phyloP scores from a whole-genome alignment of 2,329 filamentous ascomycete species.

The Ophiocordyceps polyrhachis-furcata region DNA sequence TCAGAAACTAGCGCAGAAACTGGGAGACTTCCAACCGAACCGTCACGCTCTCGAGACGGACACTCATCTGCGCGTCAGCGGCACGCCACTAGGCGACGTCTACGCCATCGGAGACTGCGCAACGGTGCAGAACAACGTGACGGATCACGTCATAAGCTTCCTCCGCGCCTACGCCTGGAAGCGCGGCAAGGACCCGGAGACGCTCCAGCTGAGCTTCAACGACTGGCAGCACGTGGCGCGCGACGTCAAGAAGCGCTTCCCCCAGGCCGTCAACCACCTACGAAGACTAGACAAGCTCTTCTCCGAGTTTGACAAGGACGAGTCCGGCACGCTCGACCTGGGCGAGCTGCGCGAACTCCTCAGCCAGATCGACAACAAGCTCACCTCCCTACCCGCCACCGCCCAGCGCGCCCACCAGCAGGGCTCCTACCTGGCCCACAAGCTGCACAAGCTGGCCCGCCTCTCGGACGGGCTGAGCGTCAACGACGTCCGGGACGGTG shows the following conservation, averaged over 20 bases:
- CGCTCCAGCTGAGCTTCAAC: slow-evolving; percentile 65
- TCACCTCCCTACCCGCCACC: slow-evolving; percentile 86
- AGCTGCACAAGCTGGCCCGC: slow-evolving; percentile 80
- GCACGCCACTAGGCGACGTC: slow-evolving; percentile 79
- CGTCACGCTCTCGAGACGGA: slow-evolving; percentile 87
- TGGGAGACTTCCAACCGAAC: slow-evolving; percentile 65
- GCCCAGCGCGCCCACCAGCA: slow-evolving; percentile 95
- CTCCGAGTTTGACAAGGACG: slow-evolving; percentile 78
- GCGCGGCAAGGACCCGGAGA: slow-evolving; percentile 74
- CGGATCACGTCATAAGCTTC: slow-evolving; percentile 79
- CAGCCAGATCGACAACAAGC: slow-evolving; percentile 80
- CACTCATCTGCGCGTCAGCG: slow-evolving; percentile 73
- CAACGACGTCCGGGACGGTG: slow-evolving; percentile 74
- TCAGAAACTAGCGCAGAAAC: slow-evolving; percentile 56
- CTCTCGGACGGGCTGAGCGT: slow-evolving; percentile 53
- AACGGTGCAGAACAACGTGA: slow-evolving; percentile 93
- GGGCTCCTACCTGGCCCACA: slow-evolving; percentile 77
- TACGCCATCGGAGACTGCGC: slow-evolving; percentile 94
- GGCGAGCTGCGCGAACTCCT: slow-evolving; percentile 78
- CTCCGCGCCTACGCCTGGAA: slow-evolving; percentile 81
- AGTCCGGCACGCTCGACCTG: slow-evolving; percentile 85
- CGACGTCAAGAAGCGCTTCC: slow-evolving; percentile 74
- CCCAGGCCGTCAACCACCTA: slow-evolving; percentile 74
- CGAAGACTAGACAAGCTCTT: slow-evolving; percentile 84
- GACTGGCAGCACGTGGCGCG: slow-evolving; percentile 79